A percentile compares a stretch with the other conserved stretches of the same genome.
Evolutionary conservation across 495 filamentous ascomycete species (phyloP).

Genomic region (Lasiosphaeria hispida): DNA sequence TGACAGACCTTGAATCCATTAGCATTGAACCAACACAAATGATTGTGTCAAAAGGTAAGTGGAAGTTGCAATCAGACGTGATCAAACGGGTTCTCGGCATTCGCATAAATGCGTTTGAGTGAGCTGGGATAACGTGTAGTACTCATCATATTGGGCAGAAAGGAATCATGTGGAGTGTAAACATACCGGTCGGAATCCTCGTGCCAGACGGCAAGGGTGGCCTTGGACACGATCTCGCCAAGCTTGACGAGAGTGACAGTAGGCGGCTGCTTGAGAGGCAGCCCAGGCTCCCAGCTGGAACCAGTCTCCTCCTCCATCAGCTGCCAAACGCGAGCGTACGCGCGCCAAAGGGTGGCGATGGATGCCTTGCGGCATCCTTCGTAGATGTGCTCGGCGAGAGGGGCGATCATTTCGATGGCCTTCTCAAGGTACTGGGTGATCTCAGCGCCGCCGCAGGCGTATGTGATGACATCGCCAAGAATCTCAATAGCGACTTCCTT

Average conservation of each 20-base stretch:
- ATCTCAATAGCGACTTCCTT: conserved; percentile 98
- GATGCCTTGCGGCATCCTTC: conserved; percentile 92
- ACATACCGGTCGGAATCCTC: conserved; percentile 91
- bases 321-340: conserved; percentile 87
- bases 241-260: conserved; percentile 77
- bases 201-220: conserved; percentile 79
- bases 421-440: conserved; percentile 79
- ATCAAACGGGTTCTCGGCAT: conserved; percentile 83
- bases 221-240: conserved; percentile 79
- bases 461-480: conserved; percentile 83
- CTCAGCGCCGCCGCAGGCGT: conserved; percentile 71
- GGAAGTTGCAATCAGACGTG: conserved; percentile 28
- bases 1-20: conserved; percentile 62
- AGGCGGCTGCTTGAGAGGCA: conserved; percentile 78
- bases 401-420: conserved; percentile 76
- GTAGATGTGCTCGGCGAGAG: conserved; percentile 80
- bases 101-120: conserved; percentile 85
- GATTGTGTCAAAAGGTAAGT: not conserved
- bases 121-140: conserved; percentile 96
- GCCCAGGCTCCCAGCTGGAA: conserved; percentile 81
- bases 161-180: conserved; percentile 19
- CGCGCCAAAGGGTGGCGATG: conserved; percentile 85
- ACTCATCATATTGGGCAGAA: conserved; percentile 69
- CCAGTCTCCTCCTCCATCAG: conserved; percentile 76
- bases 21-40: conserved; percentile 29